Evolutionary conservation across 331 rosid species (phyloP).

Genomic region (Pyrus hybrid): DNA sequence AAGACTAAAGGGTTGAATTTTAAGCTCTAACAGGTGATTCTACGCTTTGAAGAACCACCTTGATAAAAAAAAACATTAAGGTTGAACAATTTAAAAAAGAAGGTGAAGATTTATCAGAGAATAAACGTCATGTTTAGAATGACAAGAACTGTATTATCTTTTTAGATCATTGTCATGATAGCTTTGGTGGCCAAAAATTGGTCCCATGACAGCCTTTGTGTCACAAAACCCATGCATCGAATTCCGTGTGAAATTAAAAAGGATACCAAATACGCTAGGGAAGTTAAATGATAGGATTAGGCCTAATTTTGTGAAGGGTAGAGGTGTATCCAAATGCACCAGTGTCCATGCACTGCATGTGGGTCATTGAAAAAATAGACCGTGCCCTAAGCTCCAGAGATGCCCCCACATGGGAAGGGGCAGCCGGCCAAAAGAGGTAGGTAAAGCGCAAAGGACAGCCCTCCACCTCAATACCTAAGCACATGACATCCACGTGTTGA

Average conservation of each 20-base stretch:
- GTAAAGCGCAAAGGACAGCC: slow-evolving; percentile 38
- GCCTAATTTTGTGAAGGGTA: background rate
- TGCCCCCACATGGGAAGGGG: slow-evolving; percentile 34
- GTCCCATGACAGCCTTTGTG: background rate
- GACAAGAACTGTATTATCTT: no score
- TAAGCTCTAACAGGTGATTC: no score
- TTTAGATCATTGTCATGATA: background rate
- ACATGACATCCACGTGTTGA: slow-evolving; percentile 59
- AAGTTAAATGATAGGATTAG: background rate
- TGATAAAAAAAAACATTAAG: no score
- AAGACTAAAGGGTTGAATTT: background rate
- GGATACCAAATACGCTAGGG: background rate
- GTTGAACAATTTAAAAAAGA: no score
- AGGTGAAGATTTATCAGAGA: no score
- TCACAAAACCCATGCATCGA: background rate
- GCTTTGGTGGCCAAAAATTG: background rate
- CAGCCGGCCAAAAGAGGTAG: slow-evolving; percentile 57
- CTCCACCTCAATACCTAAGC: slow-evolving; percentile 44
- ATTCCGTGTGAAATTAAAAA: background rate
- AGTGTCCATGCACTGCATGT: background rate
- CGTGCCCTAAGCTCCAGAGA: background rate
- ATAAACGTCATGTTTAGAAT: no score
- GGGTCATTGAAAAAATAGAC: slow-evolving; percentile 12
- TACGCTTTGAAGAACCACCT: no score
- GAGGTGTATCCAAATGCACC: slow-evolving; percentile 4